These are phyloP conservation scores for Reutealis trisperma DNA, from an alignment of 345 rosid genomes.

Conservation along the genomic window DNA sequence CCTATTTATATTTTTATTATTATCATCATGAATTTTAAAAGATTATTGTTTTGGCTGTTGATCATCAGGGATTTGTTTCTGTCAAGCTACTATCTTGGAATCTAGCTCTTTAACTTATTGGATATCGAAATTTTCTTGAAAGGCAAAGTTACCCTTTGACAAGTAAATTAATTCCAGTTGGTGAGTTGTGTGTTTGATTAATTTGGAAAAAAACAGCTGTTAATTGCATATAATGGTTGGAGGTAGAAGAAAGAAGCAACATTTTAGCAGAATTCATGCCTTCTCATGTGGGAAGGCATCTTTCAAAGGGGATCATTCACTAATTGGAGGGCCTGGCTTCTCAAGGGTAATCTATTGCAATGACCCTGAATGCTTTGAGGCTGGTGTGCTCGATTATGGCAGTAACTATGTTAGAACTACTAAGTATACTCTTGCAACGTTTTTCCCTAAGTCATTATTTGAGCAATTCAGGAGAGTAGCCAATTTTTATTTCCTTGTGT, in stretches of 20 bases:
- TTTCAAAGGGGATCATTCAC: slow-evolving; percentile 66
- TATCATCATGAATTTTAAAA: background rate
- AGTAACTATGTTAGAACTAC: slow-evolving; percentile 80
- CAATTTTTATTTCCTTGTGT: slow-evolving; percentile 78
- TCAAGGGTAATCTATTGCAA: slow-evolving; percentile 81
- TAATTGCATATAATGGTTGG: slow-evolving; percentile 44
- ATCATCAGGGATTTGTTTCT: slow-evolving; percentile 11
- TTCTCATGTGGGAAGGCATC: slow-evolving; percentile 64
- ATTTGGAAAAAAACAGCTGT: background rate
- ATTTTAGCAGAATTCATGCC: slow-evolving; percentile 66
- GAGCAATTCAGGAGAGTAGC: slow-evolving; percentile 98
- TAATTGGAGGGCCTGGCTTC: slow-evolving; percentile 94
- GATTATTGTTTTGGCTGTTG: background rate
- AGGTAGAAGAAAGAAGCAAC: slow-evolving; percentile 61
- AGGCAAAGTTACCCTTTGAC: slow-evolving; percentile 3
- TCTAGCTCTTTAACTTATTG: slow-evolving; percentile 1
- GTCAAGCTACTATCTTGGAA: slow-evolving; percentile 11
- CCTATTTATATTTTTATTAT: background rate
- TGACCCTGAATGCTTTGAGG: slow-evolving; percentile 65
- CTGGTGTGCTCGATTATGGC: slow-evolving; percentile 46
- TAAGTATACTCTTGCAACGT: slow-evolving; percentile 73
- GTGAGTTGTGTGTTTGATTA: slow-evolving; percentile 10
- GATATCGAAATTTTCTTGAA: background rate
- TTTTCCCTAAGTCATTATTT: slow-evolving; percentile 78
- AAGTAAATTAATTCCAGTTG: background rate